Base-by-base conservation (phyloP, 129 eudicot species). In the Ambrosia artemisiifolia region DNA sequence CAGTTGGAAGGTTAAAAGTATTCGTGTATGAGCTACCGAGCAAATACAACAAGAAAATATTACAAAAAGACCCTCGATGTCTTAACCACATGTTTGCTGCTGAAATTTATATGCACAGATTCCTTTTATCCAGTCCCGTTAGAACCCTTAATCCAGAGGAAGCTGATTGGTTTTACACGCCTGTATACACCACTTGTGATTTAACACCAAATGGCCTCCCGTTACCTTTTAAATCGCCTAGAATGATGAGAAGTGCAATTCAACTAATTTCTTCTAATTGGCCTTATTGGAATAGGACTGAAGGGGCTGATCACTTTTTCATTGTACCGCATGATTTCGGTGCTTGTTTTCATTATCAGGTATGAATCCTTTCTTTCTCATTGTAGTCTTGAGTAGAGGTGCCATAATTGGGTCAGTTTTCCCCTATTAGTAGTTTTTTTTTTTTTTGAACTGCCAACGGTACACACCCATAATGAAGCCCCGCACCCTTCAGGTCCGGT, bases 281-380 rank as follows among this genome's bases (percentile, higher is more conserved):
- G 98, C 98, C 98, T 69, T 93, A 93, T 30, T 93, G 98, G 98
- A 93, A 93, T 81, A 79, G 96, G 49, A 87, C 98, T 1, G 98
- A 89, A 80, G 98, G 98, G 40, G 98, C 96, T 11, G 96, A 93
- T 77, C 98, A 93, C 79, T 89, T 93, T 70, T 93, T 93, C 73
- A 91, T 93, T 14, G 88, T 81, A 5, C 98, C 98, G 56, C 98
- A 93, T 72, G 98, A 93, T 78, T 93, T 93, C 81, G 98, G 92
- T 63, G 95, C 96, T 43, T 93, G 98, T 81, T 93, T 93, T 78
- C 98, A 93, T 80, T 93, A 93, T 72, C 96, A 75, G 69, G 96
- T 93, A 81, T 24, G 83, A n/a, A 63, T 30, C 38, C 66, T 28
- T 50, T 47, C 63, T 53, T 73, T 60, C 33, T 63, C 38, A 3